These are phyloP conservation scores for Hymenoscyphus linearis DNA, from an alignment of 2,329 filamentous ascomycete species.

Conservation along the genomic window DNA sequence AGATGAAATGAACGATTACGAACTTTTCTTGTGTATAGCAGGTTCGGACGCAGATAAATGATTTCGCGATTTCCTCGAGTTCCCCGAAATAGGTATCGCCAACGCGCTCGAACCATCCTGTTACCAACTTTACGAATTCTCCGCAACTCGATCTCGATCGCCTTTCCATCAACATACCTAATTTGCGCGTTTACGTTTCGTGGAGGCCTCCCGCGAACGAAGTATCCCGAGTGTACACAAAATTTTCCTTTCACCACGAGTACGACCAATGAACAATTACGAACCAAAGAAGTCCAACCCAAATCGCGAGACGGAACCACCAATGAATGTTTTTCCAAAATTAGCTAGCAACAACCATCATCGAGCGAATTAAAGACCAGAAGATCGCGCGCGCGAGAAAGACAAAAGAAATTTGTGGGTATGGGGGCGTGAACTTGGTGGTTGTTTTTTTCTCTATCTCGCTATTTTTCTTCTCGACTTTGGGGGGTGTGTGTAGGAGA, in stretches of 20 bases:
- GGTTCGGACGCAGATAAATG: conserved; percentile 89
- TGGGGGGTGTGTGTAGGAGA: background rate
- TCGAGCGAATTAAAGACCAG: background rate
- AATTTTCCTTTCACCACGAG: conserved; percentile 19
- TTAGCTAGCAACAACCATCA: conserved; percentile 5
- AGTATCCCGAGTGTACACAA: conserved; percentile 24
- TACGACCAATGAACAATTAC: conserved; percentile 17
- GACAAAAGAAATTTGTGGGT: conserved; percentile 4
- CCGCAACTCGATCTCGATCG: conserved; percentile 16
- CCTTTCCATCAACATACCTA: conserved; percentile 27
- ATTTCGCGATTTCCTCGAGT: conserved; percentile 26
- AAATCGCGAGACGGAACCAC: conserved; percentile 17
- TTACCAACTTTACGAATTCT: conserved; percentile 20
- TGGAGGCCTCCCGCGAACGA: conserved; percentile 13
- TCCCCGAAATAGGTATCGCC: conserved; percentile 23
- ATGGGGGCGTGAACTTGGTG: conserved; percentile 4
- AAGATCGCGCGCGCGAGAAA: conserved; percentile 6
- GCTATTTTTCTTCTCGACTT: conserved; percentile 8
- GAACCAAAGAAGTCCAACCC: conserved; percentile 7
- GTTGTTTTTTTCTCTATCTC: background rate
- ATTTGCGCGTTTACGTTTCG: conserved; percentile 23
- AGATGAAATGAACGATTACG: conserved; percentile 54
- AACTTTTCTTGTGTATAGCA: conserved; percentile 70
- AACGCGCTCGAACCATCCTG: conserved; percentile 20
- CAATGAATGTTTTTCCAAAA: conserved; percentile 15